Evolutionary conservation across 2,329 filamentous ascomycete genomes (phyloP).

Genomic region (Penicillium occitanis): DNA sequence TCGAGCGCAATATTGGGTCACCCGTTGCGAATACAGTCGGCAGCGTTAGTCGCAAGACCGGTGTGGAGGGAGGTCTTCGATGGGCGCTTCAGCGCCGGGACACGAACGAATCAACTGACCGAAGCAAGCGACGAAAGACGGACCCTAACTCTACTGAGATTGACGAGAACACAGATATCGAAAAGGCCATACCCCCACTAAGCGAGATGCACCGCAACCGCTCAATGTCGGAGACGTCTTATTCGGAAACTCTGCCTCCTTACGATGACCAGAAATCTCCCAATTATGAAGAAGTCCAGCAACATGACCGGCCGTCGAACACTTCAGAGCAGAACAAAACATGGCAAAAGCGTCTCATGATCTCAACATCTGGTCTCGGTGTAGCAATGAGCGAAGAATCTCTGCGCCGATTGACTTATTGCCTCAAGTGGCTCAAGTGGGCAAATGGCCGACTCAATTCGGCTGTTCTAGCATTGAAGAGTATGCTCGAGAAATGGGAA

Average conservation of each 20-base stretch:
- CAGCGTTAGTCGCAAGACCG: slow-evolving; percentile 77
- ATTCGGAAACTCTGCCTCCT: slow-evolving; percentile 73
- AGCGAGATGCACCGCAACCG: slow-evolving; percentile 39
- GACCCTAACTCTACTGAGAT: slow-evolving; percentile 31
- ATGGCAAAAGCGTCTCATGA: slow-evolving; percentile 82
- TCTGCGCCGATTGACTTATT: slow-evolving; percentile 78
- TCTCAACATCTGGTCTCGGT: slow-evolving; percentile 86
- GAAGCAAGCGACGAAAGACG: slow-evolving; percentile 47
- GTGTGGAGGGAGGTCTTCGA: slow-evolving; percentile 80
- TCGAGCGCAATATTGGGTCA: slow-evolving; percentile 79
- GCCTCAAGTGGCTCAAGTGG: slow-evolving; percentile 74
- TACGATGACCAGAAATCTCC: slow-evolving; percentile 79
- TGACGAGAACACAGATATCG: slow-evolving; percentile 49
- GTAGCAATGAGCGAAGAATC: slow-evolving; percentile 90
- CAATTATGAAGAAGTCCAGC: slow-evolving; percentile 64
- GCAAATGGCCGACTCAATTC: slow-evolving; percentile 79
- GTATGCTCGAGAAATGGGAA: slow-evolving; percentile 79
- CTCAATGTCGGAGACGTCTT: slow-evolving; percentile 64
- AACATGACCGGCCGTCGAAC: slow-evolving; percentile 18
- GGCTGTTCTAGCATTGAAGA: slow-evolving; percentile 71
- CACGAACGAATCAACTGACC: slow-evolving; percentile 36
- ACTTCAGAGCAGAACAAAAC: slow-evolving; percentile 40
- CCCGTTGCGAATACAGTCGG: slow-evolving; percentile 85
- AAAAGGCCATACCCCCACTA: slow-evolving; percentile 37
- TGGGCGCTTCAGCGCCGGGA: slow-evolving; percentile 66